Percentiles rank a stretch among this genome's conserved stretches.
Evolutionary conservation across 768 basidiomycete genomes (phyloP).

Genomic region (Daedaleopsis nitida): DNA sequence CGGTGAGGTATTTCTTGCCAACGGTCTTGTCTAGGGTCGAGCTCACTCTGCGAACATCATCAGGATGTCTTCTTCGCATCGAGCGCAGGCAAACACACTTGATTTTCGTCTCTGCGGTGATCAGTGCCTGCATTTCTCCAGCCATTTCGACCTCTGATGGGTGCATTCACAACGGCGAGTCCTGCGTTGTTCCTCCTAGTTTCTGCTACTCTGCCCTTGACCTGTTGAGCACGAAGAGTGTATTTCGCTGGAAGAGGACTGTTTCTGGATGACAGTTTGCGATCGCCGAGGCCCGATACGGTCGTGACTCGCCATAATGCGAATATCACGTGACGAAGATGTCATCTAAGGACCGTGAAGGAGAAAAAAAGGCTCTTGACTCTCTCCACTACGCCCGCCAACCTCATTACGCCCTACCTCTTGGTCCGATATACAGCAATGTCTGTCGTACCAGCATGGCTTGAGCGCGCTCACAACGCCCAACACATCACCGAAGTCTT

Average conservation of each 20-base stretch:
- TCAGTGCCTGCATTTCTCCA: slow-evolving; percentile 34
- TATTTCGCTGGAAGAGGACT: too few relatives aligned
- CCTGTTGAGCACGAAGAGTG: too few relatives aligned
- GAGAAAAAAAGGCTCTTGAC: too few relatives aligned
- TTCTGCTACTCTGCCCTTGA: too few relatives aligned
- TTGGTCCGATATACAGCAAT: not conserved
- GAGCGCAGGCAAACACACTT: slow-evolving; percentile 41
- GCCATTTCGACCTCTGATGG: not conserved
- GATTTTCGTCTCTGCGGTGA: slow-evolving; percentile 47
- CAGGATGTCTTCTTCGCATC: not conserved
- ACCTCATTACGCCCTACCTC: not conserved
- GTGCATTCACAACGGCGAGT: not conserved
- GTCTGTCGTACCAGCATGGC: slow-evolving; percentile 27
- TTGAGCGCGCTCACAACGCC: slow-evolving; percentile 25
- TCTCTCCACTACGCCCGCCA: too few relatives aligned
- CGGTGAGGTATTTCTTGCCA: slow-evolving; percentile 70
- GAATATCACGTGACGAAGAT: too few relatives aligned
- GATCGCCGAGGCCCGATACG: too few relatives aligned
- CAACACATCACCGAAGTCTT: slow-evolving; percentile 37
- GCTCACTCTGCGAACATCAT: slow-evolving; percentile 59
- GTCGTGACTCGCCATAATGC: too few relatives aligned
- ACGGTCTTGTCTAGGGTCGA: slow-evolving; percentile 76
- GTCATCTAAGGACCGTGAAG: too few relatives aligned
- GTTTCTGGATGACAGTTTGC: too few relatives aligned
- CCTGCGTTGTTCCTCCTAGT: too few relatives aligned